Percentiles rank a stretch among this genome's conserved stretches.
Conservation (phyloP, 2,329 filamentous ascomycete species). For the Colletotrichum euphorbiae region DNA sequence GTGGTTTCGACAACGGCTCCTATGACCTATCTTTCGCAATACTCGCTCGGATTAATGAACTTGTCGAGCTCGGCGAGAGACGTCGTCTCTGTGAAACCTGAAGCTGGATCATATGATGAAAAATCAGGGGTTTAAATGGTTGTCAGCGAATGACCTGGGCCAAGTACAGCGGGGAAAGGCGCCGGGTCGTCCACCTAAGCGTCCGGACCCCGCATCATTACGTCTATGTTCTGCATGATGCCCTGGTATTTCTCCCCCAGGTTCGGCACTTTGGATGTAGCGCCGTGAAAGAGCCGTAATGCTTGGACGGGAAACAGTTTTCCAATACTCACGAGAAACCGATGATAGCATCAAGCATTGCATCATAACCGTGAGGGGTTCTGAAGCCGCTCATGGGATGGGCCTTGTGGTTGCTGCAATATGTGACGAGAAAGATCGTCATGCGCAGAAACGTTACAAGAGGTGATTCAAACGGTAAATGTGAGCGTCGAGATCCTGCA, state of each 20-base stretch:
- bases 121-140: not conserved
- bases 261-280: conserved; percentile 9
- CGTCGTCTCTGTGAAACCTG: conserved; percentile 20
- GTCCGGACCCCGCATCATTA: conserved; percentile 31
- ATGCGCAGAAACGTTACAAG: not conserved
- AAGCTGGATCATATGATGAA: conserved; percentile 17
- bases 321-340: not conserved
- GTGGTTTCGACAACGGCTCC: not conserved
- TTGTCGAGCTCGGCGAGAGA: not conserved
- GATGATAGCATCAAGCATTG: not conserved
- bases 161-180: conserved; percentile 30
- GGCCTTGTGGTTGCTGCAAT: not conserved
- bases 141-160: conserved; percentile 32
- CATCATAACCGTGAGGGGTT: not conserved
- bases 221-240: conserved; percentile 25
- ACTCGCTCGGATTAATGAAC: conserved; percentile 17
- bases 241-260: not conserved
- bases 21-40: not conserved
- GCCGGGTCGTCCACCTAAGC: conserved; percentile 6
- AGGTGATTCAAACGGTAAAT: no score
- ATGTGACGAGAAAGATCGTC: not conserved
- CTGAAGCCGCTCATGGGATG: not conserved
- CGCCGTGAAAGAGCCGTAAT: not conserved
- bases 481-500: not conserved
- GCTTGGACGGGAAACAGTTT: not conserved